Conservation (phyloP, 106 monocot species). For the Dactylorhiza incarnata region DNA sequence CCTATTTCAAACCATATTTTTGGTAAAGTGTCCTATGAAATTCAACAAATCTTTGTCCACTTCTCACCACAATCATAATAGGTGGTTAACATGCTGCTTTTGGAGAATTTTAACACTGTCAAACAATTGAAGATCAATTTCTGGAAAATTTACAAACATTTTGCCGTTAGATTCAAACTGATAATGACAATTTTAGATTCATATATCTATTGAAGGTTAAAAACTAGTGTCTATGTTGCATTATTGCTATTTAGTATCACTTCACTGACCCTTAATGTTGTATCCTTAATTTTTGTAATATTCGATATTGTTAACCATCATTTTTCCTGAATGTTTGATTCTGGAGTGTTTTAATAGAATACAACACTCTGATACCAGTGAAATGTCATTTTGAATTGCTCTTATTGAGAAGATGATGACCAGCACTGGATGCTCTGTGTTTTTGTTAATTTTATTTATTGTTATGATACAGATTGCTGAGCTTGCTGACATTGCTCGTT, state of each 20-base stretch:
- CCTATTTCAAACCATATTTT: too few relatives aligned
- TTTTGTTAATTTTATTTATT: background rate
- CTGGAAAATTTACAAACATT: background rate
- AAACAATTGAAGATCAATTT: background rate
- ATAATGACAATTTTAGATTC: background rate
- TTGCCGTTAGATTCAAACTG: background rate
- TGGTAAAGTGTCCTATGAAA: too few relatives aligned
- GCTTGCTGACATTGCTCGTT: conserved; percentile 98
- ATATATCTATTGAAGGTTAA: background rate
- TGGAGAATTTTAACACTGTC: background rate
- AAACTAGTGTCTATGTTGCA: background rate
- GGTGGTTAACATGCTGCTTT: background rate
- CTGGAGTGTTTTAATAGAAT: background rate
- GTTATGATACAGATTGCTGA: conserved; percentile 54
- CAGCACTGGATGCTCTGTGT: background rate
- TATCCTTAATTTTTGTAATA: background rate
- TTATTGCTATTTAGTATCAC: background rate
- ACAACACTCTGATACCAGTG: background rate
- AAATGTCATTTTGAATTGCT: background rate
- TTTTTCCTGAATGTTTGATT: background rate
- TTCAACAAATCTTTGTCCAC: too few relatives aligned
- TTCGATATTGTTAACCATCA: background rate
- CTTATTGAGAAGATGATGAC: background rate
- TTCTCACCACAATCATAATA: background rate
- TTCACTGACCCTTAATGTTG: background rate